Base-by-base conservation (phyloP, 345 rosid species). In the Murraya koenigii region DNA sequence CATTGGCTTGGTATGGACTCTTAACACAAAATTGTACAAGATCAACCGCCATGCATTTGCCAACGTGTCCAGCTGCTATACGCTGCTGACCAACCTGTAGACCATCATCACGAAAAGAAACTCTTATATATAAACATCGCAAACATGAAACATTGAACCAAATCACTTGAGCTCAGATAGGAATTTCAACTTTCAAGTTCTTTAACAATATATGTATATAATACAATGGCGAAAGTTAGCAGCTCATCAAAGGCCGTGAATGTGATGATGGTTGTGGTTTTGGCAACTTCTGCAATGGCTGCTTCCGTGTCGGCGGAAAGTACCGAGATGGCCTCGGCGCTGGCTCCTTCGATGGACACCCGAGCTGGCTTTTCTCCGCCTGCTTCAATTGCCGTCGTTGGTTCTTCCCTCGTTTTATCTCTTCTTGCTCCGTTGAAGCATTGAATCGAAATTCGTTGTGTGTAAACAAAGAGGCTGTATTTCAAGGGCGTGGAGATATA, bases 351-450 rank as follows among this genome's bases (percentile, higher is more conserved):
- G 0, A 10, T 33, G 78, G 67, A 72, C 23, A 25, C 78, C 14
- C 81, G 78, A 67, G 72, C 78, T 0, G 78, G 61, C 36, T 54
- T 77, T 26, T 78, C 78, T 36, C 35, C 30, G 30, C 62, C 76
- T 1, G 78, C 62, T 67, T 77, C 80, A 33, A 47, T 47, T n/a
- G 60, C 70, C 1, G 14, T 76, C 8, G 5, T 55, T 6, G 77
- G 72, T 8, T 68, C 69, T 30, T 82, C 88, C 41, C 56, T 80
- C 13, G 7, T 75, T n/a, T 9, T 83, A 6, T 81, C 81, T 54
- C 44, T 79, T 61, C 54, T 78, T 39, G 81, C 79, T 38, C 28
- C 80, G 36, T 49, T 73, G 66, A 80, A 68, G 66, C 76, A 77
- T 22, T 76, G 71, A 67, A 38, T 7, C 1, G 15, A 49, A 19